phyloP scores from a whole-genome alignment of 2,329 filamentous ascomycete genomes.

The Torrubiella hemipterigena region DNA sequence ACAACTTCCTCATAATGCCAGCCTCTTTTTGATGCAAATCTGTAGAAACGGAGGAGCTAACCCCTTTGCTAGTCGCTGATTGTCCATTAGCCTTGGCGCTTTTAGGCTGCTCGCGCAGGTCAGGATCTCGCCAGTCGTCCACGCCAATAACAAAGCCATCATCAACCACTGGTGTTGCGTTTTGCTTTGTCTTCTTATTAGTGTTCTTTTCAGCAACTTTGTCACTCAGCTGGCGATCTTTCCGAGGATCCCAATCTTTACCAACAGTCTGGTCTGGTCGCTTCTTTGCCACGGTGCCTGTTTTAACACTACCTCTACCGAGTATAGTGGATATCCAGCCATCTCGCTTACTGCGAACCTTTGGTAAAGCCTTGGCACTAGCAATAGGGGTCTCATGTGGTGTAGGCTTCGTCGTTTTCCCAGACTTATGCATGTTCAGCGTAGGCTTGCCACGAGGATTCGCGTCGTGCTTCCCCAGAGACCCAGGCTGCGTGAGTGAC shows the following conservation, averaged over 20 bases:
- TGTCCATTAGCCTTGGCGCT: neutral
- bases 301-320: constrained; percentile 18
- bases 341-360: no score
- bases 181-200: constrained; percentile 14
- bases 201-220: constrained; percentile 24
- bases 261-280: constrained; percentile 62
- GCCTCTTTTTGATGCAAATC: no score
- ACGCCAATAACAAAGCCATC: constrained; percentile 73
- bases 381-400: constrained; percentile 12
- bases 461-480: constrained; percentile 46
- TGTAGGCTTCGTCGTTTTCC: constrained; percentile 15
- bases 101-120: constrained; percentile 26
- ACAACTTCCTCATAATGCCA: constrained; percentile 36
- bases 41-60: constrained; percentile 1
- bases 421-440: constrained; percentile 38
- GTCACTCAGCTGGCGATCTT: constrained; percentile 29
- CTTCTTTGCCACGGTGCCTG: constrained; percentile 34
- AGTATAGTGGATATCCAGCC: constrained; percentile 36
- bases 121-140: constrained; percentile 76
- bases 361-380: constrained; percentile 8
- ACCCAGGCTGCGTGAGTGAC: constrained; percentile 65
- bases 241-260: constrained; percentile 52
- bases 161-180: no score
- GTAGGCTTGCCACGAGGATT: constrained; percentile 47
- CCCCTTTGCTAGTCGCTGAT: constrained; percentile 9